Evolutionary conservation across 331 rosid genomes (phyloP), one percentile per base, ranked within the genome.

Genomic region (Acacia concinna): DNA sequence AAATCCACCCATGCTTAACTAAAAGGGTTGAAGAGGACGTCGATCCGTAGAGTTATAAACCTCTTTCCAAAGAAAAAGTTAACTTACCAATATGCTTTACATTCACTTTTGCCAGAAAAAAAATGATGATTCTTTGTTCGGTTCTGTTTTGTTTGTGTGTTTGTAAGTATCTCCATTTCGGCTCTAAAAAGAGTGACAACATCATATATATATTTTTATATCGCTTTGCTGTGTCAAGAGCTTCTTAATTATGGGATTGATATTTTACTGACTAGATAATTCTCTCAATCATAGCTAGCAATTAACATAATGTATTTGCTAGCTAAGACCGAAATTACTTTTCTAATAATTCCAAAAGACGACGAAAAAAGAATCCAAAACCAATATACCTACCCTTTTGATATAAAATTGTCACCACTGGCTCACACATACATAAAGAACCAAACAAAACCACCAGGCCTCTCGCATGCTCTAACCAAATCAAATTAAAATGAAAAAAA

Each of bases 321-420:
- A 54, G 62, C 13, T 63, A 67, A 38, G 18, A 34, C 46, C 66
- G 44, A 43, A 44, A 41, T 41, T 40, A 38, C 38, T 52, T 46
- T 56, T 56, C 4, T 34, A 52, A 81, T 46, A 47, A 68, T 57
- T 79, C 81, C 79, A 20, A 44, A 62, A 69, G 56, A 72, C 67
- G 60, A 79, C 77, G 71, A 71, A 62, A 79, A 74, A 63, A 67
- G 78, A 85, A 74, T 59, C 72, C 46, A 78, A 56, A 56, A 72
- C 72, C 40, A 44, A 4, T 28, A 71, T 57, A 86, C 88, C 90
- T 77, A 79, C 74, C 38, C 88, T 18, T 73, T n/a, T 46, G 51
- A 79, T 78, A 81, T 43, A 84, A 73, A 81, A 66, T 78, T 47
- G 38, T 65, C 34, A 47, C 44, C 68, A 30, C 70, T 84, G 54